Percentiles rank a stretch among this genome's conserved stretches.
phyloP scores from a whole-genome alignment of 768 basidiomycete genomes.

The Boletus edulis region DNA sequence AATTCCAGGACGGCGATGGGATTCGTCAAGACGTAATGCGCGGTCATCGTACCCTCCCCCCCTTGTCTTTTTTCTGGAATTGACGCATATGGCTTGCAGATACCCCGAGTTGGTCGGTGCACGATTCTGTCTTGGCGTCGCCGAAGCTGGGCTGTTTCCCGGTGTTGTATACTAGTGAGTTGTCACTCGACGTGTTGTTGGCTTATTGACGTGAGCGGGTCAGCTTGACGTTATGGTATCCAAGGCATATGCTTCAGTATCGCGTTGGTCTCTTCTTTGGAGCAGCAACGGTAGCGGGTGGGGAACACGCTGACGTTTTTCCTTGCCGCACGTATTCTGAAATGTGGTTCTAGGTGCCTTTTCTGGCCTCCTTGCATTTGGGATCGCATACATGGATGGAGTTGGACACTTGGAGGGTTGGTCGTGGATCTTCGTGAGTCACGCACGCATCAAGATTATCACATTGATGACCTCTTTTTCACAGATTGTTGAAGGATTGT shows the following conservation, averaged over 20 bases:
- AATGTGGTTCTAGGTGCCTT: slow-evolving; percentile 41
- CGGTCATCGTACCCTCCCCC: no score
- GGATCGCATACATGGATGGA: slow-evolving; percentile 51
- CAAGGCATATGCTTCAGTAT: slow-evolving; percentile 55
- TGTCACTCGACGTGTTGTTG: not conserved
- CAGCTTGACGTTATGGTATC: slow-evolving; percentile 69
- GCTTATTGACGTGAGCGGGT: not conserved
- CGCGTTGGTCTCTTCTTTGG: slow-evolving; percentile 65
- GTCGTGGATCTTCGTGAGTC: slow-evolving; percentile 66
- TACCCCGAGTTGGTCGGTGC: slow-evolving; percentile 60
- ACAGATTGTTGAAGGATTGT: slow-evolving; percentile 40
- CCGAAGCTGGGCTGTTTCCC: slow-evolving; percentile 72
- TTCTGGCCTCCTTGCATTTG: slow-evolving; percentile 57
- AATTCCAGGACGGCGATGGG: slow-evolving; percentile 57
- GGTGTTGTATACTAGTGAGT: slow-evolving; percentile 71
- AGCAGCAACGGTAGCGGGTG: slow-evolving; percentile 58
- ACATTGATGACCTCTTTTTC: not conserved
- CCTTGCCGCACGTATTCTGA: not conserved
- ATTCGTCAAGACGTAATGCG: slow-evolving; percentile 56
- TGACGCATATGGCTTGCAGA: slow-evolving; percentile 30
- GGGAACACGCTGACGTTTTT: not conserved
- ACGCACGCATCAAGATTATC: not conserved
- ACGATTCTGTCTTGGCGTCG: slow-evolving; percentile 58
- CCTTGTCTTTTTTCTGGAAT: not conserved
- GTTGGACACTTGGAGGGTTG: slow-evolving; percentile 48